A percentile compares a stretch with the other conserved stretches of the same genome.
These are phyloP conservation scores for Pseudogymnoascus sp. DNA, from an alignment of 2,329 filamentous ascomycete genomes.

Conservation along the genomic window DNA sequence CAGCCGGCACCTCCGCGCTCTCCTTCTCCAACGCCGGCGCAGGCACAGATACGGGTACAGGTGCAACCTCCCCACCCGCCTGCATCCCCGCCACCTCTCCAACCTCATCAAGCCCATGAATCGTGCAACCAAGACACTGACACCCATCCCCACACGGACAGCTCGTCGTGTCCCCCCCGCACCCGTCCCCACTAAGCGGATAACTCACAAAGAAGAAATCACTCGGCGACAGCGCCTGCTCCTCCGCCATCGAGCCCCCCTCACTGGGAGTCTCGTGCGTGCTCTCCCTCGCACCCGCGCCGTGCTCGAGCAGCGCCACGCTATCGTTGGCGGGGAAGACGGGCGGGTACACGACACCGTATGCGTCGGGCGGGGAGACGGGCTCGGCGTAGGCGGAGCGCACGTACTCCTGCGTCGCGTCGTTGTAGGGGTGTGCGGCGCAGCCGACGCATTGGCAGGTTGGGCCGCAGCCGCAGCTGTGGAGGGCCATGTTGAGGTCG, in stretches of 20 bases:
- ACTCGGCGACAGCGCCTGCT: conserved; percentile 37
- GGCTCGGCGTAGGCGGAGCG: conserved; percentile 34
- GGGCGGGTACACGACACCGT: conserved; percentile 25
- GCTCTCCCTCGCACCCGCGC: background rate
- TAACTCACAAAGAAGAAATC: conserved; percentile 55
- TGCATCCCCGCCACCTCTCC: background rate
- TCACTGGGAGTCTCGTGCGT: background rate
- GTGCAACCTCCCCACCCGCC: background rate
- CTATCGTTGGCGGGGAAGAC: conserved; percentile 30
- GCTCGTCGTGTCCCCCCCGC: conserved; percentile 40
- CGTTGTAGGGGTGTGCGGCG: conserved; percentile 58
- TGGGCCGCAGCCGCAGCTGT: conserved; percentile 56
- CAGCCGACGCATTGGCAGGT: conserved; percentile 61
- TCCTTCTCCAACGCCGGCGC: background rate
- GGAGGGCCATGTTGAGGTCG: conserved; percentile 29
- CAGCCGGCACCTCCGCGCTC: background rate
- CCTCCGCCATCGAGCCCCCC: conserved; percentile 29
- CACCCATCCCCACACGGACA: conserved; percentile 54
- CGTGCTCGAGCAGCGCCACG: conserved; percentile 37
- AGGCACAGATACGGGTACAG: background rate
- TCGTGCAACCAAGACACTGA: conserved; percentile 47
- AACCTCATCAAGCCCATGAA: conserved; percentile 31
- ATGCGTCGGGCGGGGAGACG: conserved; percentile 20
- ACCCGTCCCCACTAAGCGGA: conserved; percentile 37
- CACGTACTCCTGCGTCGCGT: conserved; percentile 48